Conservation (phyloP, 768 basidiomycete genomes). For the Dioszegia aurantiaca region DNA sequence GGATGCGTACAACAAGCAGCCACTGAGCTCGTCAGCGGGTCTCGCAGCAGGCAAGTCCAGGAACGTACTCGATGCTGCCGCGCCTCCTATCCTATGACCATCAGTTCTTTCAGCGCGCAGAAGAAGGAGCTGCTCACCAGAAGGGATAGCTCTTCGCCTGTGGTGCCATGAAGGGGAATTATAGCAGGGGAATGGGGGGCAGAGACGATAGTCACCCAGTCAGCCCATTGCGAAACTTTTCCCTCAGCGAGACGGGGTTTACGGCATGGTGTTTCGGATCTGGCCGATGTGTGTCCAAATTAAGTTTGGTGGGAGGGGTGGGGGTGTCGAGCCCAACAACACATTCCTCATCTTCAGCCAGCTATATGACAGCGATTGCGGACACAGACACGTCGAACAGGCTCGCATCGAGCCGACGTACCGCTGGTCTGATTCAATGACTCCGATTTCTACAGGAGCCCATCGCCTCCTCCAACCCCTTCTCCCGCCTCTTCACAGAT, state of each 20-base stretch:
- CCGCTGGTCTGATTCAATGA: too few relatives aligned
- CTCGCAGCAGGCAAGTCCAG: not conserved
- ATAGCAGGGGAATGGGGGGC: too few relatives aligned
- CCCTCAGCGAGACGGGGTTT: not conserved
- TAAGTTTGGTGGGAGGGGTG: too few relatives aligned
- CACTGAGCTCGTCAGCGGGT: slow-evolving; percentile 26
- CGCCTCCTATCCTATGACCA: slow-evolving; percentile 21
- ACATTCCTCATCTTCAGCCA: too few relatives aligned
- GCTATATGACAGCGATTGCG: too few relatives aligned
- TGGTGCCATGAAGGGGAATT: slow-evolving; percentile 13
- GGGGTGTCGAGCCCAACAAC: too few relatives aligned
- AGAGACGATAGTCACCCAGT: too few relatives aligned
- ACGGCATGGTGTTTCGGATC: too few relatives aligned
- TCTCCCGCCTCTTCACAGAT: slow-evolving; percentile 26
- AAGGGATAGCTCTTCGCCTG: slow-evolving; percentile 28
- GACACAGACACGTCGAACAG: too few relatives aligned
- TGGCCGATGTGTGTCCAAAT: too few relatives aligned
- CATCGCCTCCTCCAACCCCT: slow-evolving; percentile 18
- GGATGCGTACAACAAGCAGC: slow-evolving; percentile 48
- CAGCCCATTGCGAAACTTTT: not conserved
- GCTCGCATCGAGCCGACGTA: too few relatives aligned
- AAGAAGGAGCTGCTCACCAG: slow-evolving; percentile 28
- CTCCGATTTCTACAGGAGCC: too few relatives aligned
- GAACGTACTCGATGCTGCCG: slow-evolving; percentile 40
- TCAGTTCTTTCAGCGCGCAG: not conserved